phyloP scores from a whole-genome alignment of 1,284 basidiomycete genomes.

The Cryptococcus sp. region DNA sequence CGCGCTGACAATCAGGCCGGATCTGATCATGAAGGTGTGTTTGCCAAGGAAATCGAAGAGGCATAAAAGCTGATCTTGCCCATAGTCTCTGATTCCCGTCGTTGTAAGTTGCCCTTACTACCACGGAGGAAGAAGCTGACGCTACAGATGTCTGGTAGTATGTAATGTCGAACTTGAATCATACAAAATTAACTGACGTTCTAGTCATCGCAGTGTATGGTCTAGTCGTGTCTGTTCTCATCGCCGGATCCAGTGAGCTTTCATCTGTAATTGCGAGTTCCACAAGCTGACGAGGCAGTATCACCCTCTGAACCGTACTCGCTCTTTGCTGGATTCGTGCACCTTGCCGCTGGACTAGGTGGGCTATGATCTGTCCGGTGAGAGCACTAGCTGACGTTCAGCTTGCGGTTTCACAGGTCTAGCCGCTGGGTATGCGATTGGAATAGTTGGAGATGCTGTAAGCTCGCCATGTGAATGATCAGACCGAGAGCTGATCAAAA shows the following conservation, averaged over 20 bases:
- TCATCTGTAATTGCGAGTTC: not conserved
- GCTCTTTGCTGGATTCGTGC: constrained; percentile 82
- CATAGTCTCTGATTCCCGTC: constrained; percentile 74
- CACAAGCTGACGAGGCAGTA: constrained; percentile 50
- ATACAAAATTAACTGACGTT: constrained; percentile 8
- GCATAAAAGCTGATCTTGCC: not conserved
- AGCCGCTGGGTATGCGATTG: constrained; percentile 97
- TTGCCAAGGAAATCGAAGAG: constrained; percentile 24
- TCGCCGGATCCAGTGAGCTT: constrained; percentile 56
- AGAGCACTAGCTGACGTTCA: constrained; percentile 1
- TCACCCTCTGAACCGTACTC: constrained; percentile 54
- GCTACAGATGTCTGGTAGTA: constrained; percentile 38
- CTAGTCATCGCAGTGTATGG: constrained; percentile 53
- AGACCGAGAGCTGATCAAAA: constrained; percentile 16
- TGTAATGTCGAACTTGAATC: not conserved
- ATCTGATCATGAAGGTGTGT: constrained; percentile 93
- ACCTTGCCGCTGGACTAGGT: constrained; percentile 84
- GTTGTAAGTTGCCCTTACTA: constrained; percentile 38
- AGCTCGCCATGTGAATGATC: constrained; percentile 28
- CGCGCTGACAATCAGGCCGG: constrained; percentile 56
- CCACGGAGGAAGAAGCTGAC: not conserved
- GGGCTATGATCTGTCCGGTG: constrained; percentile 6
- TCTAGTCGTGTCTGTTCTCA: constrained; percentile 58
- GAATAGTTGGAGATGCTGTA: constrained; percentile 89
- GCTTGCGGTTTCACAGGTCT: constrained; percentile 86